These are phyloP conservation scores for Russula compacta DNA, from an alignment of 768 basidiomycete species.

Conservation along the genomic window DNA sequence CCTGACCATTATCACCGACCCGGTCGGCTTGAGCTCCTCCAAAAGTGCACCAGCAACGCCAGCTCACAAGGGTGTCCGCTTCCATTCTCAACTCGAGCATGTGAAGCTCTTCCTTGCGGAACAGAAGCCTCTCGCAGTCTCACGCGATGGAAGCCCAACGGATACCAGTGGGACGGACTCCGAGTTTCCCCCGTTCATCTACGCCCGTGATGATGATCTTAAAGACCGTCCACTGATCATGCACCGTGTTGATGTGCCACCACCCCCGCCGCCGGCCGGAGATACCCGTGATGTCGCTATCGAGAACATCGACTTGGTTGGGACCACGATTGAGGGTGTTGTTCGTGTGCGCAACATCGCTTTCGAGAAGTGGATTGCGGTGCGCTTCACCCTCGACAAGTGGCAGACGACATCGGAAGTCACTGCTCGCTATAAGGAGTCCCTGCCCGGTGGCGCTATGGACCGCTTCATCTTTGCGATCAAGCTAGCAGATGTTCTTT, in stretches of 20 bases:
- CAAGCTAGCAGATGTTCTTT: constrained; percentile 67
- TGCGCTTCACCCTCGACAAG: constrained; percentile 86
- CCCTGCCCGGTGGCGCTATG: constrained; percentile 31
- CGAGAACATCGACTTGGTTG: constrained; percentile 45
- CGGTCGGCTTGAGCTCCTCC: constrained; percentile 30
- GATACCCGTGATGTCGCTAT: constrained; percentile 40
- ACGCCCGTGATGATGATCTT: constrained; percentile 32
- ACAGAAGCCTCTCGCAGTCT: constrained; percentile 92
- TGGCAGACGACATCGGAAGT: constrained; percentile 98
- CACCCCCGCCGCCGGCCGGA: constrained; percentile 24
- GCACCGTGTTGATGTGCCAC: constrained; percentile 61
- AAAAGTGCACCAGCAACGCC: constrained; percentile 82
- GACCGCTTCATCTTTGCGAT: constrained; percentile 76
- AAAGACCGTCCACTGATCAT: constrained; percentile 40
- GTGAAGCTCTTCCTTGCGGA: constrained; percentile 92
- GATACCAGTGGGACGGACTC: constrained; percentile 75
- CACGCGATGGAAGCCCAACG: constrained; percentile 81
- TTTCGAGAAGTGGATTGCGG: constrained; percentile 78
- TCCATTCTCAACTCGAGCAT: constrained; percentile 84
- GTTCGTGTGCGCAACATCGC: constrained; percentile 79
- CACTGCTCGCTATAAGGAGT: constrained; percentile 57
- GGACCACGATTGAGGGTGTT: constrained; percentile 53
- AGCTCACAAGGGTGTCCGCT: constrained; percentile 80
- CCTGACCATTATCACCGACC: constrained; percentile 43
- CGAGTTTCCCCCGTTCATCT: constrained; percentile 66